Evolutionary conservation across 148 eudicot species (phyloP).

Genomic region (Salicornia ramosissima): DNA sequence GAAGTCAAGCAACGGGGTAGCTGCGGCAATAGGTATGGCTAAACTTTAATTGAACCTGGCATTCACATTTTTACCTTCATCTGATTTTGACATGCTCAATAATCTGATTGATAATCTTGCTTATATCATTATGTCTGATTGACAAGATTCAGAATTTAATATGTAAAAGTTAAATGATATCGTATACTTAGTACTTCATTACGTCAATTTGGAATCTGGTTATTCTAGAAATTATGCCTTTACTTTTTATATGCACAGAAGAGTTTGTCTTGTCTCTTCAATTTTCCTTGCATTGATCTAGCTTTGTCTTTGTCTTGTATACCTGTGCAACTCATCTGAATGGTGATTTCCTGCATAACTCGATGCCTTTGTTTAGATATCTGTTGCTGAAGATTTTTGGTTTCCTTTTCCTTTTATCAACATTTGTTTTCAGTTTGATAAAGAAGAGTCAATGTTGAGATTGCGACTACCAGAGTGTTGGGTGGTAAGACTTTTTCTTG

Average conservation of each 20-base stretch:
- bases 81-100: too few species aligned
- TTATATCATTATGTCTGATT: too few species aligned
- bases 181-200: background rate
- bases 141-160: too few species aligned
- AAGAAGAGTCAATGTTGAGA: conserved; percentile 47
- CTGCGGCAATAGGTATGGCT: too few species aligned
- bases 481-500: conserved; percentile 65
- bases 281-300: background rate
- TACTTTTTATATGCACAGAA: background rate
- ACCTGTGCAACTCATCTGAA: background rate
- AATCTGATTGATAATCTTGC: too few species aligned
- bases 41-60: too few species aligned
- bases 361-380: background rate
- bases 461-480: conserved; percentile 89
- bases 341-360: background rate
- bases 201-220: background rate
- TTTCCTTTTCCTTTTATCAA: background rate
- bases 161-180: too few species aligned
- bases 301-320: background rate
- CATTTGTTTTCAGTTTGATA: conserved; percentile 53
- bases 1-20: too few species aligned
- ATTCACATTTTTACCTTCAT: too few species aligned
- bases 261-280: background rate
- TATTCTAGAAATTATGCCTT: background rate
- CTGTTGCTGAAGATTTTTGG: background rate